Evolutionary conservation across 129 eudicot genomes (phyloP).

Genomic region (Ambrosia trifida): DNA sequence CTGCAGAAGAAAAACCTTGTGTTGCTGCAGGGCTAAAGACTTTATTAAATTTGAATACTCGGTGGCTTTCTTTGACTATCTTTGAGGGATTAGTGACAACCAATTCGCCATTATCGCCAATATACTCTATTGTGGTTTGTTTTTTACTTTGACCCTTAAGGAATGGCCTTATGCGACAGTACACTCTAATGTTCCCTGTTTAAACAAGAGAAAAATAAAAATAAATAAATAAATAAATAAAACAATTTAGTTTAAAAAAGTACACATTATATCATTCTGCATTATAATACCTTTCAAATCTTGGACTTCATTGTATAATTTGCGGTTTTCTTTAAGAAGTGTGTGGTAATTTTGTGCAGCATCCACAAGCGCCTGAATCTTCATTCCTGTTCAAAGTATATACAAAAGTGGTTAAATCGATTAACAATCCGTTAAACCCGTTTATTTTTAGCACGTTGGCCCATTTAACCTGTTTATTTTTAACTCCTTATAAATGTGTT

Average conservation of each 20-base stretch:
- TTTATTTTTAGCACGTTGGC: too few species aligned
- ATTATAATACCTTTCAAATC: slow-evolving; percentile 71
- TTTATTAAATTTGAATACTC: slow-evolving; percentile 77
- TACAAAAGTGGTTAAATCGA: neutral
- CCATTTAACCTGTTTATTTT: too few species aligned
- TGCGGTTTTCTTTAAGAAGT: slow-evolving; percentile 73
- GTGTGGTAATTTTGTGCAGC: slow-evolving; percentile 76
- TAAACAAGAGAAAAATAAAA: slow-evolving; percentile 17
- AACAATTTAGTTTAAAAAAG: too few species aligned
- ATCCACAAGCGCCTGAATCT: slow-evolving; percentile 61
- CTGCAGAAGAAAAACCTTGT: slow-evolving; percentile 55
- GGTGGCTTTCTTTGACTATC: slow-evolving; percentile 72
- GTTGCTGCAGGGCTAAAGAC: slow-evolving; percentile 80
- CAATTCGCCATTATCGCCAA: slow-evolving; percentile 89
- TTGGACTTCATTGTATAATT: slow-evolving; percentile 81
- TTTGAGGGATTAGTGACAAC: slow-evolving; percentile 76
- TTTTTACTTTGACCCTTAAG: slow-evolving; percentile 66
- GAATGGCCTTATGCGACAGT: slow-evolving; percentile 86
- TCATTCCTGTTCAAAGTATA: slow-evolving; percentile 40
- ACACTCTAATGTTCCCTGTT: slow-evolving; percentile 83
- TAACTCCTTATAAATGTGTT: too few species aligned
- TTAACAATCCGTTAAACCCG: neutral
- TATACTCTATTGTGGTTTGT: slow-evolving; percentile 65
- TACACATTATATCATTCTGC: slow-evolving; percentile 3
- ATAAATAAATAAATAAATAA: neutral